A percentile compares a stretch with the other conserved stretches of the same genome.
phyloP scores from a whole-genome alignment of 352 stramenopile species.

The Phytopythium delawarense region DNA sequence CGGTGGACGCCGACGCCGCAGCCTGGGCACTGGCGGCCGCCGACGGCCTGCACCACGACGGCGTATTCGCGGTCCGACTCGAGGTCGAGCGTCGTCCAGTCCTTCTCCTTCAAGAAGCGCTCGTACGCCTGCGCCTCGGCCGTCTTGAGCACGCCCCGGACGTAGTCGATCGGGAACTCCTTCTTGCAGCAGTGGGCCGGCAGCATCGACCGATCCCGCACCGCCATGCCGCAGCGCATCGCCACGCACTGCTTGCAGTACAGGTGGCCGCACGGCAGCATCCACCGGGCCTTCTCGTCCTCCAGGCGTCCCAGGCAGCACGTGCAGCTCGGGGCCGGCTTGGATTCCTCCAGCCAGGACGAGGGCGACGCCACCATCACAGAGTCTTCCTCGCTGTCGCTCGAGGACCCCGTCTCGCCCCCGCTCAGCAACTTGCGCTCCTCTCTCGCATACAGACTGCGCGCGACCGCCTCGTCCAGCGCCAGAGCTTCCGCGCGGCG shows the following conservation, averaged over 20 bases:
- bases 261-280: slow-evolving; percentile 50
- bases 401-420: not conserved
- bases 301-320: slow-evolving; percentile 27
- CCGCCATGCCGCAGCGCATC: slow-evolving; percentile 45
- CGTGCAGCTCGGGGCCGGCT: slow-evolving; percentile 33
- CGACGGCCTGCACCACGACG: slow-evolving; percentile 21
- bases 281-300: slow-evolving; percentile 14
- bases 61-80: slow-evolving; percentile 64
- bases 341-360: slow-evolving; percentile 21
- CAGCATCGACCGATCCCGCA: slow-evolving; percentile 48
- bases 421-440: slow-evolving; percentile 26
- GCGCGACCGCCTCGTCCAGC: slow-evolving; percentile 36
- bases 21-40: slow-evolving; percentile 54
- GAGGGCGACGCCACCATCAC: slow-evolving; percentile 11
- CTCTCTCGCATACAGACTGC: slow-evolving; percentile 42
- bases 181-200: slow-evolving; percentile 70
- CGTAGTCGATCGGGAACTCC: slow-evolving; percentile 64
- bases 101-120: slow-evolving; percentile 49
- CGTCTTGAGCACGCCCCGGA: slow-evolving; percentile 30
- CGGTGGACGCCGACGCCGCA: slow-evolving; percentile 67
- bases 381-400: slow-evolving; percentile 4
- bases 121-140: slow-evolving; percentile 37
- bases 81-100: slow-evolving; percentile 38
- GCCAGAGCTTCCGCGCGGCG: slow-evolving; percentile 23
- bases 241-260: slow-evolving; percentile 58